Evolutionary conservation across 179 eudicot genomes (phyloP).

Genomic region (Heliamphora pulchella): DNA sequence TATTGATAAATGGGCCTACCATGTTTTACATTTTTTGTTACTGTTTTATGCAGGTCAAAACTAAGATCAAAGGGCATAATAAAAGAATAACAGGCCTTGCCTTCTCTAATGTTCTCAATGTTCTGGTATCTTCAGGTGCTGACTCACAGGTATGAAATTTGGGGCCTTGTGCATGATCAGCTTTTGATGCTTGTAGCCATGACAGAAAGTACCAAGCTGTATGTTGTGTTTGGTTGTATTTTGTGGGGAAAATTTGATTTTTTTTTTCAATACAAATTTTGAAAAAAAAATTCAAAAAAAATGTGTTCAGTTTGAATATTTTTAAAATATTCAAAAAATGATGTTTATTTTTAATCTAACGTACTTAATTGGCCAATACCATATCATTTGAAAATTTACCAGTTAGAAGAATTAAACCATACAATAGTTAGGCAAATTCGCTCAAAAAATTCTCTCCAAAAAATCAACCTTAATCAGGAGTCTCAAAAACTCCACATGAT

Average conservation of each 20-base stretch:
- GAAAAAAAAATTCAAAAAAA: no score
- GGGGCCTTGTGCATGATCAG: background rate
- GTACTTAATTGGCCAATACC: no score
- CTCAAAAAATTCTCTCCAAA: no score
- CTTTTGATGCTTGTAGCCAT: background rate
- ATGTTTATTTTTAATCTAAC: no score
- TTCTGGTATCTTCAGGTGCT: constrained; percentile 88
- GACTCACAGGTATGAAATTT: constrained; percentile 69
- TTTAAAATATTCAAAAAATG: no score
- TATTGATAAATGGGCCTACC: background rate
- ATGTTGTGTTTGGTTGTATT: no score
- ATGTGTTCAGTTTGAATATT: no score
- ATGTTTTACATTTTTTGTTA: background rate
- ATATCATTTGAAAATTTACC: no score
- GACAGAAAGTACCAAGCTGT: background rate
- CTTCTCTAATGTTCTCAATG: constrained; percentile 65
- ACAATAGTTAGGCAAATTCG: no score
- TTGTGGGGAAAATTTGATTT: no score
- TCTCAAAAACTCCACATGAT: background rate
- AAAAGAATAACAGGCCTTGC: constrained; percentile 89
- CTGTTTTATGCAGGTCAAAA: constrained; percentile 50
- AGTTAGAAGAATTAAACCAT: no score
- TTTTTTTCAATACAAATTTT: no score
- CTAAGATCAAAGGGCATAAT: constrained; percentile 80
- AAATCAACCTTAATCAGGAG: background rate